Base-by-base conservation (phyloP, 306 rosid species). In the apple (Malus domestica) region DNA sequence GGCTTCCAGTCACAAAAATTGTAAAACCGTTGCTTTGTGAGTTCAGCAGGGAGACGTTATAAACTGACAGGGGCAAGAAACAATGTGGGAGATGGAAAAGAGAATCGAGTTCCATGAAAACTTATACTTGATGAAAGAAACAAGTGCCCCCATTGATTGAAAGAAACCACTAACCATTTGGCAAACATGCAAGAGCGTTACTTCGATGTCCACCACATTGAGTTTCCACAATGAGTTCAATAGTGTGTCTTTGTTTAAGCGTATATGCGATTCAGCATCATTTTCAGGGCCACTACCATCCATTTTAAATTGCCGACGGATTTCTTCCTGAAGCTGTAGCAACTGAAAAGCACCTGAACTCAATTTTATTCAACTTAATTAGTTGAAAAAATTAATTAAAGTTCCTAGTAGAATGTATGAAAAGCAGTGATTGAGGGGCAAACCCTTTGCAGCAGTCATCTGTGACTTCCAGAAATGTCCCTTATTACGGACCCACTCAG, bases 401-500 rank as follows among this genome's bases (percentile, higher is more conserved):
- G 2, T 27, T 76, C 64, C 35, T 10, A 42, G n/a, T 10, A 54
- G 40, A 76, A 54, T 23, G 13, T 10, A 52, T 16, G 57, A 54
- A 8, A 7, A 10, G 20, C 23, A 64, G 13, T 16, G 68, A 30
- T 16, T 32, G 68, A 61, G 44, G 44, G 12, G 40, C 22, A 64
- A 16, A 74, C 98, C 97, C 89, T 90, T 92, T 44, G 97, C 97
- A 49, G 99, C 99, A 25, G 97, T 90, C 45, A 92, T 77, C 81
- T 92, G 97, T 65, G 99, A 89, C 83, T 92, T 92, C 97, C 91
- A 92, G 77, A 85, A 92, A 82, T 92, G 97, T 49, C 99, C 97
- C 83, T 92, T 95, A 61, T 87, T 88, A 22, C 97, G 91, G 73
- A 92, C 93, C 97, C 97, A 92, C 81, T 95, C 97, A 23, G 97